phyloP scores from a whole-genome alignment of 495 filamentous ascomycete species.

The Penicillium fimorum region DNA sequence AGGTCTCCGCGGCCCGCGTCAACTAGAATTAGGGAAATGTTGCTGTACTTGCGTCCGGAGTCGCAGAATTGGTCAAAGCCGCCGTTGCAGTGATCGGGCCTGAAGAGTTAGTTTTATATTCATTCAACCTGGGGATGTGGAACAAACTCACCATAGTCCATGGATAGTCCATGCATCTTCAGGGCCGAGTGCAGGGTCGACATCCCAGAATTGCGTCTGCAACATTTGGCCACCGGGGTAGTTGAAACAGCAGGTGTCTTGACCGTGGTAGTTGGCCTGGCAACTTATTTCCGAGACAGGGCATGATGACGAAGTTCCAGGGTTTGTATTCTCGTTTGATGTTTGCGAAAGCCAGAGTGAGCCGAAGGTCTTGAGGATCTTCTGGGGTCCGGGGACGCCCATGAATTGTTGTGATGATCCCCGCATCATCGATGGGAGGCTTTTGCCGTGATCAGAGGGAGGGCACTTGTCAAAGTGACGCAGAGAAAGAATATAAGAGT shows the following conservation, averaged over 20 bases:
- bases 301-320: slow-evolving; percentile 36
- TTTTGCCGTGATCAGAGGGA: neutral
- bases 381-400: slow-evolving; percentile 41
- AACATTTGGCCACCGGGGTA: slow-evolving; percentile 75
- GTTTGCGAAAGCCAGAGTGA: slow-evolving; percentile 34
- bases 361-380: slow-evolving; percentile 40
- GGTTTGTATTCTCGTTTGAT: slow-evolving; percentile 12
- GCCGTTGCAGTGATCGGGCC: slow-evolving; percentile 86
- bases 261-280: slow-evolving; percentile 51
- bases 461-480: neutral
- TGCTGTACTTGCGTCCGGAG: slow-evolving; percentile 61
- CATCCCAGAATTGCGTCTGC: slow-evolving; percentile 88
- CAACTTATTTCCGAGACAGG: slow-evolving; percentile 56
- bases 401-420: slow-evolving; percentile 25
- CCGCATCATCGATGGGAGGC: slow-evolving; percentile 16
- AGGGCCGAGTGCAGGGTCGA: slow-evolving; percentile 64
- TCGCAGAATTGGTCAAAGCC: slow-evolving; percentile 75
- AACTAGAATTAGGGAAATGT: slow-evolving; percentile 66
- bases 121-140: neutral
- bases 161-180: slow-evolving; percentile 83
- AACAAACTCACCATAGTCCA: slow-evolving; percentile 64
- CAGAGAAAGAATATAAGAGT: neutral
- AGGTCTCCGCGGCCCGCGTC: slow-evolving; percentile 60
- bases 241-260: slow-evolving; percentile 80
- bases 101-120: slow-evolving; percentile 17